Base-by-base conservation (phyloP, 257 asterid species). In the Coffea canephora region DNA sequence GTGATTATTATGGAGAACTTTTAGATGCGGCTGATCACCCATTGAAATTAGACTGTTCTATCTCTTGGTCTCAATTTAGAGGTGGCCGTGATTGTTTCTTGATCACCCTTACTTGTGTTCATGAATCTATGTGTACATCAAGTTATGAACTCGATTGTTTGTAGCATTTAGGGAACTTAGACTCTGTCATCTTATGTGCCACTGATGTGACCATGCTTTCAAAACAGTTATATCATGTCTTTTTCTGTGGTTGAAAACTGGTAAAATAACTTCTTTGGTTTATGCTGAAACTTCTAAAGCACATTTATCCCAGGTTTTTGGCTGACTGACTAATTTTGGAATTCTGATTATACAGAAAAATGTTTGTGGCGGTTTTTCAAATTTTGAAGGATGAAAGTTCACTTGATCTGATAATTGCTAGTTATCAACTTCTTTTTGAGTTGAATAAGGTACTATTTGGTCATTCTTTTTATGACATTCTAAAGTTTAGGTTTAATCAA, bases 341-440 rank as follows among this genome's bases (percentile, higher is more conserved):
- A 82, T 36, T 78, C 83, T 83, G 83, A 49, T 83, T 78, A 80
- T 50, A 78, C 90, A 93, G 99, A 46, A 89, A 87, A 83, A 91
- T 95, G 96, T 82, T 78, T 39, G 97, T 88, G 77, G 98, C 97
- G n/a, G 84, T 95, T 46, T 92, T 93, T 74, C 87, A 84, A 82
- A 90, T 93, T 61, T 84, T 95, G 80, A 87, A 82, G 87, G 96
- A 92, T 75, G 98, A 85, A 43, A 90, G 87, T 76, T 90, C 98
- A 13, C 87, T 92, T 71, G 97, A 89, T 66, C 79, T 95, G 81
- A 79, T 90, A 49, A 79, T 89, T 77, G 93, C 82, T 81, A 95
- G 97, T 87, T 91, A 89, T 84, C 93, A 91, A 80, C 97, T 95
- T 77, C 93, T 95, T 52, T 67, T 77, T 69, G 97, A 90, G 72